Evolutionary conservation across 2,329 filamentous ascomycete species (phyloP), one percentile per base, ranked within the genome.

Genomic region (Byssothecium circinans): DNA sequence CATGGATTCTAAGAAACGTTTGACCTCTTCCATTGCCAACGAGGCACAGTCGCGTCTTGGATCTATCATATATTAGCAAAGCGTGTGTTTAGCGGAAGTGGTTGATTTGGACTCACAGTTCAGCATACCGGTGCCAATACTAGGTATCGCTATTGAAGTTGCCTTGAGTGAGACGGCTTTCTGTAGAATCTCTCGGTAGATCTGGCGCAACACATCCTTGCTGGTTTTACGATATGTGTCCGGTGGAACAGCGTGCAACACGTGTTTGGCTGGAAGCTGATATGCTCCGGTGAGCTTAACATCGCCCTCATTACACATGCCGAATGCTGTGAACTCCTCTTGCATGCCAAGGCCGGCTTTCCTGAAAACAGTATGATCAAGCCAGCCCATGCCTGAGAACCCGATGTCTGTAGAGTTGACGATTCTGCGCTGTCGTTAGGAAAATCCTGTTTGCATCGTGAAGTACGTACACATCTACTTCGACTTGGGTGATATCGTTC

Each of bases 401-500:
- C 38, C 41, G 1, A 22, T 15, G 14, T 68, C 60, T 0, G 68
- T 69, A 2, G 61, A 65, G 33, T 65, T 70, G 17, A 69, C 65
- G 32, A 70, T 58, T 18, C 7, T n/a, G n/a, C n/a, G n/a, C n/a
- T 45, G 8, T 4, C n/a, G 15, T 38, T n/a, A 47, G 27, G 8
- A 15, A 22, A 27, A 20, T 20, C n/a, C 2, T 22, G 8, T 7
- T 23, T 15, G 11, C 2, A 8, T 25, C 23, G 25, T 20, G 11
- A 15, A 2, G 12, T n/a, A 8, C 47, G 15, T 43, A 43, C 42
- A 65, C 52, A 35, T 69, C 65, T 8, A 64, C 63, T 7, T 64
- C 60, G 1, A 71, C 30, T 20, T 49, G 61, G 2, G 67, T 69
- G 19, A 71, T 71, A 22, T 71, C 66, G 41, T 67, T 60, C 39